Evolutionary conservation across 1,284 basidiomycete species (phyloP).

Genomic region (Leccinum pallidistipes): DNA sequence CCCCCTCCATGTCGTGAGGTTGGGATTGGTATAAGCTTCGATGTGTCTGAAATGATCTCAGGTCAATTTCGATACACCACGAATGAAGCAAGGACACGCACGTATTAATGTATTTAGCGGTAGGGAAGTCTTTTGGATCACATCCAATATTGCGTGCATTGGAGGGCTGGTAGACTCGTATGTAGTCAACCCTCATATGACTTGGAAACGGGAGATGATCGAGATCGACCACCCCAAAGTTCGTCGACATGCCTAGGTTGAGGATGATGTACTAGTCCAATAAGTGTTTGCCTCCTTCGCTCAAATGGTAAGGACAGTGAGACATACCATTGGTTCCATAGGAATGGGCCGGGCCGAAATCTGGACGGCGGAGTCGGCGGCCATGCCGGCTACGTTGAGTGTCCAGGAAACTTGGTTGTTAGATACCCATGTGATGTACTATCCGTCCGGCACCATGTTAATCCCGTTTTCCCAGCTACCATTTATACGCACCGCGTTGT

Average conservation of each 20-base stretch:
- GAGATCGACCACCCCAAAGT: slow-evolving; percentile 58
- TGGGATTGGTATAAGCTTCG: slow-evolving; percentile 44
- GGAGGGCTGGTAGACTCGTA: slow-evolving; percentile 65
- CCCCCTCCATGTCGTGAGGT: slow-evolving; percentile 41
- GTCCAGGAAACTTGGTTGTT: slow-evolving; percentile 63
- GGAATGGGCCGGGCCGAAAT: slow-evolving; percentile 66
- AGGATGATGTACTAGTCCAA: slow-evolving; percentile 44
- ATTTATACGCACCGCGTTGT: slow-evolving; percentile 38
- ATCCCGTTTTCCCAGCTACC: not conserved
- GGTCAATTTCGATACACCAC: not conserved
- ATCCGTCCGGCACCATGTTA: slow-evolving; percentile 1
- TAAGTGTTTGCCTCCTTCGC: not conserved
- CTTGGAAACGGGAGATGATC: slow-evolving; percentile 58
- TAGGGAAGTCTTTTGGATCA: slow-evolving; percentile 68
- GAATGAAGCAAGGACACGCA: slow-evolving; percentile 28
- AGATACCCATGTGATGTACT: slow-evolving; percentile 74
- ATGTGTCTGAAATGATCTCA: slow-evolving; percentile 27
- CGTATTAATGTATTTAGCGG: slow-evolving; percentile 58
- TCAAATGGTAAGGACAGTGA: not conserved
- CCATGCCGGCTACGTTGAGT: slow-evolving; percentile 62
- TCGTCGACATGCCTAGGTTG: slow-evolving; percentile 57
- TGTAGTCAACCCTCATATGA: slow-evolving; percentile 67
- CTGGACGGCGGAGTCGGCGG: slow-evolving; percentile 51
- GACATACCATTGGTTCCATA: slow-evolving; percentile 68
- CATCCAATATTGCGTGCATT: slow-evolving; percentile 66